Conservation (phyloP, 2,329 filamentous ascomycete species). For the Penicillium polonicum region DNA sequence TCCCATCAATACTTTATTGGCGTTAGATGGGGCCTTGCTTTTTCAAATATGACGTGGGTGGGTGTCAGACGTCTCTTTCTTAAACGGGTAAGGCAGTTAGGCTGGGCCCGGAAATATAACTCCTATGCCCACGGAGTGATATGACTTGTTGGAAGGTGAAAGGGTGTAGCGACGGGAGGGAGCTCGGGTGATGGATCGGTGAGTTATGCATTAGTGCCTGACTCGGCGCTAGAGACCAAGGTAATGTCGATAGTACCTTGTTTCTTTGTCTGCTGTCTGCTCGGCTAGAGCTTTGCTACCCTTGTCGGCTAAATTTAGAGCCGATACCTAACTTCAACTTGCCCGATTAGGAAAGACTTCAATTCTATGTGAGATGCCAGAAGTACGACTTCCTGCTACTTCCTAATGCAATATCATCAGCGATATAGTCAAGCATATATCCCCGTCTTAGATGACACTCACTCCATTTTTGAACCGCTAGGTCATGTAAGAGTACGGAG, state of each 20-base stretch:
- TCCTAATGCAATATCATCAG: neutral
- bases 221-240: neutral
- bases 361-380: neutral
- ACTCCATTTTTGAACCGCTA: neutral
- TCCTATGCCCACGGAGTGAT: neutral
- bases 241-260: neutral
- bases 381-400: neutral
- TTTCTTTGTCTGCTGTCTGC: neutral
- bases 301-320: neutral
- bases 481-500: neutral
- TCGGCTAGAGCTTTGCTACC: neutral
- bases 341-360: neutral
- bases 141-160: neutral
- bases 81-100: neutral
- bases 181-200: neutral
- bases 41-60: neutral
- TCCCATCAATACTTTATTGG: neutral
- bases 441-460: neutral
- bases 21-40: neutral
- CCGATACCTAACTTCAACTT: too few relatives aligned
- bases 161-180: neutral
- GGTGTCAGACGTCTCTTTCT: neutral
- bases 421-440: neutral
- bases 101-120: neutral
- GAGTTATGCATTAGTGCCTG: slow-evolving; percentile 3